phyloP scores from a whole-genome alignment of 2,329 filamentous ascomycete species.

The Venturia carpophila region DNA sequence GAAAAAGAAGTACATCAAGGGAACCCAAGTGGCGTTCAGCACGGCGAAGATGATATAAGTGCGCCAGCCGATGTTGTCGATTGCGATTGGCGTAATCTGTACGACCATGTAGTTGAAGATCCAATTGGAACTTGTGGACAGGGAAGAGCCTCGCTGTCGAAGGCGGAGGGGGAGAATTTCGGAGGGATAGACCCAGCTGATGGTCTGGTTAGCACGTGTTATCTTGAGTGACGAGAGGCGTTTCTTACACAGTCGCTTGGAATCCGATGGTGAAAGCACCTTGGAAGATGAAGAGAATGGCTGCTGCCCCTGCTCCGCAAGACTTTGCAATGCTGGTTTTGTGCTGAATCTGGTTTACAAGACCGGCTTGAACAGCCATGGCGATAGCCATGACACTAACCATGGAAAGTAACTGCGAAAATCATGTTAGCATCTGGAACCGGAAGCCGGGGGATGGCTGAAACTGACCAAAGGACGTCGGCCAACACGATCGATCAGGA shows the following conservation, averaged over 20 bases:
- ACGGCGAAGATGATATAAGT: slow-evolving; percentile 26
- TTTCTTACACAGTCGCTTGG: background rate
- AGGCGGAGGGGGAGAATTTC: slow-evolving; percentile 2
- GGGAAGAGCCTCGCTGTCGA: background rate
- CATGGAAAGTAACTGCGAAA: background rate
- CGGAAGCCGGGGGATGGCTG: slow-evolving; percentile 29
- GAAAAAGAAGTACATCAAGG: background rate
- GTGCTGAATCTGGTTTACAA: slow-evolving; percentile 37
- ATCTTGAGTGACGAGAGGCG: background rate
- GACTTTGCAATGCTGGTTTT: slow-evolving; percentile 27
- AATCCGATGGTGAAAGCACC: slow-evolving; percentile 41
- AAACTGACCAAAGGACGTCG: slow-evolving; percentile 38
- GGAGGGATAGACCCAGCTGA: slow-evolving; percentile 12
- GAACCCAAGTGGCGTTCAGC: slow-evolving; percentile 36
- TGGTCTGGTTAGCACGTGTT: background rate
- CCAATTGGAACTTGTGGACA: slow-evolving; percentile 27
- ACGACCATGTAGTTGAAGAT: slow-evolving; percentile 11
- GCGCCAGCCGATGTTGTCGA: slow-evolving; percentile 13
- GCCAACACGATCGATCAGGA: slow-evolving; percentile 42
- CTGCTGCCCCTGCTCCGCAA: slow-evolving; percentile 39
- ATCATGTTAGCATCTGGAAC: background rate
- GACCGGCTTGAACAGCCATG: slow-evolving; percentile 36
- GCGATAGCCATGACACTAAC: slow-evolving; percentile 32
- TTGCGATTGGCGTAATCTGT: slow-evolving; percentile 15
- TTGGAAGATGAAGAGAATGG: slow-evolving; percentile 46